Base-by-base conservation (phyloP, 345 rosid species). In the Linum lewisii region DNA sequence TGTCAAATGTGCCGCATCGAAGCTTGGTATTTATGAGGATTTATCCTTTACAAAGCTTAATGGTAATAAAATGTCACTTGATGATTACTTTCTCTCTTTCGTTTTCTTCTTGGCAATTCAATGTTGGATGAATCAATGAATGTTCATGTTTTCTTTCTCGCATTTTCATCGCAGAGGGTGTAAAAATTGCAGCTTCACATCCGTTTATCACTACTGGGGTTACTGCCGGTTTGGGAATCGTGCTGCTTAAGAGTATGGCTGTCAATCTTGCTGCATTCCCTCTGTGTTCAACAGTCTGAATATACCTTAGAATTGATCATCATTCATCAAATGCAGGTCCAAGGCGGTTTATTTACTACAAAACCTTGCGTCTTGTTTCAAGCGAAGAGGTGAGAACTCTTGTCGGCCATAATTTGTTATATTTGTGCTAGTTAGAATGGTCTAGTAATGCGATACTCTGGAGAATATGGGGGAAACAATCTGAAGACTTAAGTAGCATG, bases 291-390 rank as follows among this genome's bases (percentile, higher is more conserved):
- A 37, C 23, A 26, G 0, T 54, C 23, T 57, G 13, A 51, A n/a
- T 70, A 23, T 24, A 16, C 15, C 2, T 57, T 24, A 15, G 42
- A 21, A 7, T 54, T 32, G 20, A 21, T 37, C 18, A n/a, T 57
- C 9, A 26, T 26, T 10, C 34, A 37, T 68, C 47, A 21, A 19
- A 22, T 71, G 72, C 82, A 93, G 99, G 81, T 74, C 88, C 97
- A 4, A 82, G 99, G 73, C 80, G 79, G 51, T 70, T 83, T 69
- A 64, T 93, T 68, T 89, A 86, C 69, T 77, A 83, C 86, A 87
- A 63, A 54, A 71, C 86, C 22, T 1, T 80, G 75, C 94, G 82
- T 4, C 72, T 79, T 71, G 68, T 92, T 51, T 36, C 54, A 54
- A 89, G 83, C 11, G 95, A 92, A 78, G 95, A 85, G 94, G 97